phyloP scores from a whole-genome alignment of 768 basidiomycete species.

The Fibroporia radiculosa region DNA sequence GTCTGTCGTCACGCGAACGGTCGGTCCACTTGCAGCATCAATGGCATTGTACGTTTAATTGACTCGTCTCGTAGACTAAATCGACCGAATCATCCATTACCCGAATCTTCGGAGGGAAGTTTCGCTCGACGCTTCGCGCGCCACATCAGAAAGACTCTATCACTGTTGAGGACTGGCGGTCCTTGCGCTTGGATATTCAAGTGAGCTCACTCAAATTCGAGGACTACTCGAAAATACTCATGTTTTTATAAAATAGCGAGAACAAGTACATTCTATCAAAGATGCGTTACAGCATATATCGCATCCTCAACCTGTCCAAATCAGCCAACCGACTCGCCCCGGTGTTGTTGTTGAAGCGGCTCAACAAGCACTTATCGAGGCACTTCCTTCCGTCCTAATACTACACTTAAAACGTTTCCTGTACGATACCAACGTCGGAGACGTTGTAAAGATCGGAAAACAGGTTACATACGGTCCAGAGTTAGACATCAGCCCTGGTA shows the following conservation, averaged over 20 bases:
- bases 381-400: constrained; percentile 76
- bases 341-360: constrained; percentile 62
- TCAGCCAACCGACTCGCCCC: constrained; percentile 50
- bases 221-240: constrained; percentile 1
- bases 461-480: constrained; percentile 71
- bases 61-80: constrained; percentile 46
- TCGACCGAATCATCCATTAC: constrained; percentile 82
- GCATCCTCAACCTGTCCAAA: constrained; percentile 72
- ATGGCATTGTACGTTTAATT: constrained; percentile 2
- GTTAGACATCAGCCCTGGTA: constrained; percentile 68
- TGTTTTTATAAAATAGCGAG: constrained; percentile 38
- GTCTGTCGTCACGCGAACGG: constrained; percentile 70
- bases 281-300: constrained; percentile 79
- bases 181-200: constrained; percentile 85
- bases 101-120: constrained; percentile 88
- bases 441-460: constrained; percentile 84
- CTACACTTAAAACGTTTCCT: constrained; percentile 88
- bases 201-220: constrained; percentile 25
- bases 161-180: constrained; percentile 87
- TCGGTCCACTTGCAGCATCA: constrained; percentile 28
- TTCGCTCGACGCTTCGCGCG: constrained; percentile 74
- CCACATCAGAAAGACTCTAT: constrained; percentile 83
- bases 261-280: constrained; percentile 67
- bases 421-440: constrained; percentile 68
- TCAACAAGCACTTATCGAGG: constrained; percentile 70